Base-by-base conservation (phyloP, 176 grass and related monocot genomes). In the Leersia perrieri region DNA sequence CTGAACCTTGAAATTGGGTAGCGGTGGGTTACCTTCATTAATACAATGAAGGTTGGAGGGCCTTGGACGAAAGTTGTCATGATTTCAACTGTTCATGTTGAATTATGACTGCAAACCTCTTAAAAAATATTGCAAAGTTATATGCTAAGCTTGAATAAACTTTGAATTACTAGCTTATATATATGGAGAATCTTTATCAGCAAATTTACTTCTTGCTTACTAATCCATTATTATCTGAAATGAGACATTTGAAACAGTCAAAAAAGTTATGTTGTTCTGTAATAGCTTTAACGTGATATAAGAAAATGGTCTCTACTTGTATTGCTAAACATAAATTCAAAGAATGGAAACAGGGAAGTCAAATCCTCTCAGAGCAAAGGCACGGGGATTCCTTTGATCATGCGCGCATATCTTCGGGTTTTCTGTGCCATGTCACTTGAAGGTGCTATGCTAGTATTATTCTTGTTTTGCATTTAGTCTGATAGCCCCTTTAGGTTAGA, bases 361-460 rank as follows among this genome's bases (percentile, higher is more conserved):
- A 94, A 87, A 85, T 82, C 70, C 74, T 67, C 47, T 33, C 78
- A 69, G 73, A 73, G 88, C 53, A 92, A 90, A 77, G 72, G 83
- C 42, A 77, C 77, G 13, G 85, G 89, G 28, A 84, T 94, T 79
- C 85, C 94, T 8, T 85, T 84, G 76, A 84, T 84, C 38, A 80
- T 94, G n/a, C 89, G 87, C 39, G 89, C 94, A 80, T 94, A 90
- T 94, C 69, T 88, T 9, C 80, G 89, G 29, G 85, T 97, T 84
- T 82, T 94, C 61, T 84, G 40, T 74, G 87, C 82, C 29, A 85
- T 72, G 9, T 97, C 94, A 88, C n/a, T 73, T 67, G 75, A 86
- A 92, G 94, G 91, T 97, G 62, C 10, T 35, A 45, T 31, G 70
- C 33, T 74, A 18, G 58, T 38, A 34, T 35, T 16, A 29, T 25